phyloP scores from a whole-genome alignment of 2,329 filamentous ascomycete genomes.

The Pyrenochaeta sp. region DNA sequence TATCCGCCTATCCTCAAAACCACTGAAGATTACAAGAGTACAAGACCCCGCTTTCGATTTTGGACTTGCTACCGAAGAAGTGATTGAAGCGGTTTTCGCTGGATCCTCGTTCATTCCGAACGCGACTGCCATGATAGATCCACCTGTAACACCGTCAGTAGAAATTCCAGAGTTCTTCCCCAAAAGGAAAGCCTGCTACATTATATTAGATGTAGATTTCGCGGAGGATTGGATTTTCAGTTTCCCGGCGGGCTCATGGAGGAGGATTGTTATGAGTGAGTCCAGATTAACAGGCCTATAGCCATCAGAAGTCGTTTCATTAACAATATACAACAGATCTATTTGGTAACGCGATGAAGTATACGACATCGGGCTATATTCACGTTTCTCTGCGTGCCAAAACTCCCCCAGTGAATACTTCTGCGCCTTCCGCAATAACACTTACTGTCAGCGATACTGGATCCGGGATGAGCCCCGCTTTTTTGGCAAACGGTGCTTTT shows the following conservation, averaged over 20 bases:
- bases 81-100: slow-evolving; percentile 34
- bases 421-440: slow-evolving; percentile 19
- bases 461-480: slow-evolving; percentile 42
- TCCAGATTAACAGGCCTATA: too few species aligned
- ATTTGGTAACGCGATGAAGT: slow-evolving; percentile 48
- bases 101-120: slow-evolving; percentile 43
- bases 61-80: slow-evolving; percentile 27
- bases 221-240: slow-evolving; percentile 52
- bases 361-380: slow-evolving; percentile 40
- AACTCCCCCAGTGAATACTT: slow-evolving; percentile 1
- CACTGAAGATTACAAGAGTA: slow-evolving; percentile 28
- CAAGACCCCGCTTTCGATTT: slow-evolving; percentile 30
- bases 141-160: slow-evolving; percentile 6
- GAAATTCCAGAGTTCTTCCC: slow-evolving; percentile 1
- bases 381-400: slow-evolving; percentile 31
- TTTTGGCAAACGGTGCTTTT: slow-evolving; percentile 40
- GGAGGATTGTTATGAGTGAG: slow-evolving; percentile 48
- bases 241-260: slow-evolving; percentile 48
- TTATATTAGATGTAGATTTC: slow-evolving; percentile 34
- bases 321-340: too few species aligned
- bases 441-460: slow-evolving; percentile 50
- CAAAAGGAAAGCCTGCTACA: slow-evolving; percentile 29
- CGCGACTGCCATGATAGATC: slow-evolving; percentile 12
- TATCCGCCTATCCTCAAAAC: slow-evolving; percentile 39
- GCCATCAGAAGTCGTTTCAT: too few species aligned